Evolutionary conservation across 1,284 basidiomycete genomes (phyloP).

Genomic region (Pseudozyma sp.): DNA sequence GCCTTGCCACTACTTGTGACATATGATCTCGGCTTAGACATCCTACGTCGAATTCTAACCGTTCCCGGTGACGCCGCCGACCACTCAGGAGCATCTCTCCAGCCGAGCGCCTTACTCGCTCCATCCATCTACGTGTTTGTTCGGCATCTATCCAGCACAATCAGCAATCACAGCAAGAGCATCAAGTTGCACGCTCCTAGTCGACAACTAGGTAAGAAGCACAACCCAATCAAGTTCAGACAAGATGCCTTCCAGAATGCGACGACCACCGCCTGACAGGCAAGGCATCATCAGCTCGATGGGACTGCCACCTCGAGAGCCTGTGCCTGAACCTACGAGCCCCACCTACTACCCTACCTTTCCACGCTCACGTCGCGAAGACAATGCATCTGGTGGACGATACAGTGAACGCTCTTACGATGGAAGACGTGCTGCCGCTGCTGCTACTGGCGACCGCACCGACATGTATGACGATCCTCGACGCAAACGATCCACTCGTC

Average conservation of each 20-base stretch:
- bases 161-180: neutral
- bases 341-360: constrained; percentile 24
- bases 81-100: no score
- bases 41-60: no score
- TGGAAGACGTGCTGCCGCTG: constrained; percentile 16
- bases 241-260: constrained; percentile 29
- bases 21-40: no score
- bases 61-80: no score
- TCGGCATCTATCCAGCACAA: no score
- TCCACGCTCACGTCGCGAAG: constrained; percentile 34
- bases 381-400: constrained; percentile 13
- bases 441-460: constrained; percentile 8
- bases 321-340: constrained; percentile 29
- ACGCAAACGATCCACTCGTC: constrained; percentile 14
- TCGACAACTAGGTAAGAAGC: no score
- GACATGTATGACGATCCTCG: constrained; percentile 20
- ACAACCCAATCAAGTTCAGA: neutral
- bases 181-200: no score
- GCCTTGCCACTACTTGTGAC: no score
- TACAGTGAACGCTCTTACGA: constrained; percentile 40
- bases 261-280: constrained; percentile 37
- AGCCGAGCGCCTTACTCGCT: no score
- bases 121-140: no score
- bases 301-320: constrained; percentile 43
- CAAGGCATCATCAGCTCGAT: constrained; percentile 42